These are phyloP conservation scores for Globisporangium cystogenes DNA, from an alignment of 352 stramenopile genomes.

Conservation along the genomic window DNA sequence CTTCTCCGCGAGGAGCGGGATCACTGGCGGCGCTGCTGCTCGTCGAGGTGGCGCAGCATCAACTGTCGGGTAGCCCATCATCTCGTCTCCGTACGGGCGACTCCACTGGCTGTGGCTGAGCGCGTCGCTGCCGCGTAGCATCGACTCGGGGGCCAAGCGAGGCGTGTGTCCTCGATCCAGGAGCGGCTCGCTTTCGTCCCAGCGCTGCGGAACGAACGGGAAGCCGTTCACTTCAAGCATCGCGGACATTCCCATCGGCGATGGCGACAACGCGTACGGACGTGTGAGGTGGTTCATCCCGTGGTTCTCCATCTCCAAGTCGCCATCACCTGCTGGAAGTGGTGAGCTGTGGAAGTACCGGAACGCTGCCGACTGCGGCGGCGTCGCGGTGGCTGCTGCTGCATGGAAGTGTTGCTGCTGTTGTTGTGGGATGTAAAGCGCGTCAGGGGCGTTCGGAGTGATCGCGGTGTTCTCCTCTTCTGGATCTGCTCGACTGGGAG, in stretches of 20 bases:
- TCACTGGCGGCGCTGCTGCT: neutral
- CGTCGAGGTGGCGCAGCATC: neutral
- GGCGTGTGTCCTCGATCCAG: neutral
- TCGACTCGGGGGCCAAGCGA: neutral
- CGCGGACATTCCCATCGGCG: neutral
- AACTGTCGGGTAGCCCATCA: neutral
- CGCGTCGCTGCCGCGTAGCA: neutral
- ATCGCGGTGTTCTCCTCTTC: neutral
- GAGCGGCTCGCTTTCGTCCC: neutral
- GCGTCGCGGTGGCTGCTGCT: neutral
- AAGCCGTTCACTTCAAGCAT: conserved; percentile 2
- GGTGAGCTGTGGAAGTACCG: neutral
- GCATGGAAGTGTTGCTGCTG: neutral
- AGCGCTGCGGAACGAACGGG: neutral
- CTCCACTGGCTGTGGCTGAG: neutral
- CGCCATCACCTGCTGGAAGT: neutral
- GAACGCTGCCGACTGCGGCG: neutral
- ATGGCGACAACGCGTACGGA: conserved; percentile 1
- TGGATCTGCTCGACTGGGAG: neutral
- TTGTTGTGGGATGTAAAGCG: conserved; percentile 1
- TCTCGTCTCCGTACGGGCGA: neutral
- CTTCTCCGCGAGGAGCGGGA: conserved; percentile 7
- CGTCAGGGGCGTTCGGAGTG: neutral
- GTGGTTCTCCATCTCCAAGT: conserved; percentile 7
- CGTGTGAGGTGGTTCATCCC: conserved; percentile 5